These are phyloP conservation scores for Ceratobasidium sp. DNA, from an alignment of 1,284 basidiomycete genomes.

Conservation along the genomic window DNA sequence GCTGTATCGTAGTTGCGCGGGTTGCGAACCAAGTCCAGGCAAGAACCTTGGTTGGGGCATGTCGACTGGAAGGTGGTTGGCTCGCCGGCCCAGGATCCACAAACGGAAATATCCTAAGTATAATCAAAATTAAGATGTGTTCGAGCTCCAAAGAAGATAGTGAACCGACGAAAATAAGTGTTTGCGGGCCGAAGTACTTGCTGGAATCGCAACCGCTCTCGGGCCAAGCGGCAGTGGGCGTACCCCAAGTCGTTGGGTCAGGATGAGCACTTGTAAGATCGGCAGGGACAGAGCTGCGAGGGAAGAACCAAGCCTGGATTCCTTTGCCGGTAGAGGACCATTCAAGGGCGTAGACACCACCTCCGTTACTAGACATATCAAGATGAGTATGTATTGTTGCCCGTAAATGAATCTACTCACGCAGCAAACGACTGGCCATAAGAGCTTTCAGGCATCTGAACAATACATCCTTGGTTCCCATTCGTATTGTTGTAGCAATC, in stretches of 20 bases:
- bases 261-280: constrained; percentile 31
- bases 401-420: constrained; percentile 12
- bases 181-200: constrained; percentile 45
- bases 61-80: constrained; percentile 47
- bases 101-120: constrained; percentile 50
- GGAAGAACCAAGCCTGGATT: constrained; percentile 46
- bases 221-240: constrained; percentile 47
- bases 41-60: constrained; percentile 50
- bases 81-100: constrained; percentile 50
- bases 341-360: constrained; percentile 50
- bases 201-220: constrained; percentile 40
- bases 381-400: background rate
- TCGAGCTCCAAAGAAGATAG: too few species aligned
- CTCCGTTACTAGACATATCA: constrained; percentile 44
- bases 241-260: constrained; percentile 46
- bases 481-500: constrained; percentile 50
- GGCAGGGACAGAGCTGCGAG: constrained; percentile 30
- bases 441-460: constrained; percentile 43
- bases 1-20: constrained; percentile 50
- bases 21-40: constrained; percentile 48
- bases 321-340: constrained; percentile 49
- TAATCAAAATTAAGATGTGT: too few species aligned
- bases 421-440: constrained; percentile 50
- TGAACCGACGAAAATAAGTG: constrained; percentile 40
- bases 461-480: constrained; percentile 49